These are phyloP conservation scores for Eremochloa ophiuroides DNA, from an alignment of 176 grass and related monocot species.

Conservation along the genomic window DNA sequence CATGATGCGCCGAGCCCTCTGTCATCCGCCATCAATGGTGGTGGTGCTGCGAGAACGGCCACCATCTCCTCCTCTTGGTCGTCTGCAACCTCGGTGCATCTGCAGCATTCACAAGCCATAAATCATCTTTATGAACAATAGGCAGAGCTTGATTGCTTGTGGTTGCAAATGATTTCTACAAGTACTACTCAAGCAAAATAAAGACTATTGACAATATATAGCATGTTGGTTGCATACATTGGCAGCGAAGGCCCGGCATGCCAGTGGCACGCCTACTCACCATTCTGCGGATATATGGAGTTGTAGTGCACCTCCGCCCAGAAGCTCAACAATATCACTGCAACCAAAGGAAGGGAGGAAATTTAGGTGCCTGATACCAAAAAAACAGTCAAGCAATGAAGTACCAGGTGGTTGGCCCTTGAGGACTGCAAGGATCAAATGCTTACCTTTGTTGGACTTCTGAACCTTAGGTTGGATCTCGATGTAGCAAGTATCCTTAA, in stretches of 20 bases:
- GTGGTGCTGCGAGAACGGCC: conserved; percentile 53
- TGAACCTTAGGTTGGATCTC: conserved; percentile 94
- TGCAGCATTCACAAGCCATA: conserved; percentile 16
- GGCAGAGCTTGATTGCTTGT: neutral
- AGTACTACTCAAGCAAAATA: neutral
- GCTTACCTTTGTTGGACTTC: conserved; percentile 94
- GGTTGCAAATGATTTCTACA: neutral
- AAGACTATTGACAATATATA: neutral
- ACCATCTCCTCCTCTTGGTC: conserved; percentile 89
- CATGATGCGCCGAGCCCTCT: neutral
- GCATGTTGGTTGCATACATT: conserved; percentile 40
- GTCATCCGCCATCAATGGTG: conserved; percentile 35
- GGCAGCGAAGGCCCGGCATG: conserved; percentile 14
- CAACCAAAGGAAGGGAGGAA: conserved; percentile 15
- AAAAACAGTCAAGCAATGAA: neutral
- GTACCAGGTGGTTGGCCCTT: neutral
- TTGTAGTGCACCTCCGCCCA: conserved; percentile 99
- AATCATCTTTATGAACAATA: conserved; percentile 6
- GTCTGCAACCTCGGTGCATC: conserved; percentile 56
- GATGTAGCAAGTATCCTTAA: conserved; percentile 99
- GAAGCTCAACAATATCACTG: conserved; percentile 95
- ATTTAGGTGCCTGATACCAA: neutral
- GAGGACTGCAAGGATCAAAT: neutral
- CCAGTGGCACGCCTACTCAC: conserved; percentile 63
- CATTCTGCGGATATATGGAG: conserved; percentile 78